Percentiles rank a stretch among this genome's conserved stretches.
These are phyloP conservation scores for Aspergillus brasiliensis DNA, from an alignment of 2,329 filamentous ascomycete species.

Conservation along the genomic window DNA sequence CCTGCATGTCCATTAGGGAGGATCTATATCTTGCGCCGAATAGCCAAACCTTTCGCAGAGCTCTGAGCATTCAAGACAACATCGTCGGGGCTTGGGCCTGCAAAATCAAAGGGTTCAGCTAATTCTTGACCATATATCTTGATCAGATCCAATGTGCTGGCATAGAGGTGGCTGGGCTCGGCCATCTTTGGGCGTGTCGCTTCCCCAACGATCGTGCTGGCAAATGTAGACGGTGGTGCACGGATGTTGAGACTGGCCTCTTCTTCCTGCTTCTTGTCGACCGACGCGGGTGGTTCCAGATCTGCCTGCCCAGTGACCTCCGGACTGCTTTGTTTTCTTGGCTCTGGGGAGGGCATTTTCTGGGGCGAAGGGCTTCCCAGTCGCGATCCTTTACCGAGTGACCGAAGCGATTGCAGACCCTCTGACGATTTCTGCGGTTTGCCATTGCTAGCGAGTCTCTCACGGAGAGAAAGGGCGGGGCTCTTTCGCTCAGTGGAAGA, in stretches of 20 bases:
- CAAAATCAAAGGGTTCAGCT: constrained; percentile 62
- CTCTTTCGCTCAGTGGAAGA: constrained; percentile 24
- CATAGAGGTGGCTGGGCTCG: constrained; percentile 37
- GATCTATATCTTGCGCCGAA: constrained; percentile 40
- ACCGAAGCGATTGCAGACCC: constrained; percentile 23
- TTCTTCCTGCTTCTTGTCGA: constrained; percentile 17
- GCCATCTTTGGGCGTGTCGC: constrained; percentile 26
- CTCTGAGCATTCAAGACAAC: constrained; percentile 81
- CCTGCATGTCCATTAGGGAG: constrained; percentile 47
- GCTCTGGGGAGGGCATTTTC: constrained; percentile 25
- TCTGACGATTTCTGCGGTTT: constrained; percentile 31
- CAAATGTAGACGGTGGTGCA: constrained; percentile 55
- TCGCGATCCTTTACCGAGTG: constrained; percentile 21
- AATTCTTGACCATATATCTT: constrained; percentile 42
- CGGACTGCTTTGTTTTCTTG: constrained; percentile 10
- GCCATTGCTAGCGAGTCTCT: constrained; percentile 39
- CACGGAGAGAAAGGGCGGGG: constrained; percentile 38
- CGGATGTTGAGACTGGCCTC: constrained; percentile 35
- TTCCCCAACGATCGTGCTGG: constrained; percentile 45
- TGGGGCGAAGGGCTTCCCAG: constrained; percentile 18
- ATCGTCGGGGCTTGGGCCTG: constrained; percentile 88
- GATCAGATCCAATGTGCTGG: constrained; percentile 38
- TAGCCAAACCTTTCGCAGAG: constrained; percentile 71
- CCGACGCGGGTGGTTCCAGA: constrained; percentile 7
- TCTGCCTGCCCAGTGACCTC: constrained; percentile 5